Percentiles rank a stretch among this genome's conserved stretches.
These are phyloP conservation scores for Neurospora sp. DNA, from an alignment of 495 filamentous ascomycete species.

Conservation along the genomic window DNA sequence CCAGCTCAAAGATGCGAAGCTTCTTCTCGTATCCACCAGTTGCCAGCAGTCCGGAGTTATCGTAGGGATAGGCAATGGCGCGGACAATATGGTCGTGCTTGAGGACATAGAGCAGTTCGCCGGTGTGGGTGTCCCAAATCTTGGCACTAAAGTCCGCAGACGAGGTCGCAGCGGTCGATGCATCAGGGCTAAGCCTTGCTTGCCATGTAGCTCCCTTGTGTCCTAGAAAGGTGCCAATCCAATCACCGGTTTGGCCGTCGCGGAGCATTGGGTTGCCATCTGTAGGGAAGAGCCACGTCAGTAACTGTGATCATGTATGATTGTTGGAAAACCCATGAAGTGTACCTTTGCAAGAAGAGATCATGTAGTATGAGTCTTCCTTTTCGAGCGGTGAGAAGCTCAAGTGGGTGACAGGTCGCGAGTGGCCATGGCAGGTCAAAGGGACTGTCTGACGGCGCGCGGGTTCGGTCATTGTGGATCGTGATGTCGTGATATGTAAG, in stretches of 20 bases:
- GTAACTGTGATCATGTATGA: neutral
- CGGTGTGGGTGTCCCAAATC: slow-evolving; percentile 93
- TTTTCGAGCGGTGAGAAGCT: slow-evolving; percentile 79
- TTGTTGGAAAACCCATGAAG: neutral
- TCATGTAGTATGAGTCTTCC: slow-evolving; percentile 82
- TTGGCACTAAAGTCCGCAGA: slow-evolving; percentile 96
- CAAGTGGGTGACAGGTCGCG: slow-evolving; percentile 87
- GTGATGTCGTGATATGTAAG: neutral
- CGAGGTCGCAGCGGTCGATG: slow-evolving; percentile 77
- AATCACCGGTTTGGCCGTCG: slow-evolving; percentile 93
- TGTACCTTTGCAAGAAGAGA: slow-evolving; percentile 90
- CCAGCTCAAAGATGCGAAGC: slow-evolving; percentile 85
- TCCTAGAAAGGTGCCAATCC: slow-evolving; percentile 96
- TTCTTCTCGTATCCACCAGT: slow-evolving; percentile 96
- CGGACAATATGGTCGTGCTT: slow-evolving; percentile 92
- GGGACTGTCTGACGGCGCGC: slow-evolving; percentile 57
- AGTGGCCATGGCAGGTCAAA: slow-evolving; percentile 94
- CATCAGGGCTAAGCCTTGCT: slow-evolving; percentile 80
- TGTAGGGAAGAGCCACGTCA: slow-evolving; percentile 21
- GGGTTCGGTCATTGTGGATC: slow-evolving; percentile 33
- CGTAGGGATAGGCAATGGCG: slow-evolving; percentile 80
- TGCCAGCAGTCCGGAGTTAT: slow-evolving; percentile 65
- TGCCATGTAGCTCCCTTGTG: slow-evolving; percentile 99
- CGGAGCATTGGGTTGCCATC: slow-evolving; percentile 98
- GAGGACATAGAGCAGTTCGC: slow-evolving; percentile 80